A percentile compares a stretch with the other conserved stretches of the same genome.
These are phyloP conservation scores for Pseudogymnoascus sp. DNA, from an alignment of 2,329 filamentous ascomycete species.

Conservation along the genomic window DNA sequence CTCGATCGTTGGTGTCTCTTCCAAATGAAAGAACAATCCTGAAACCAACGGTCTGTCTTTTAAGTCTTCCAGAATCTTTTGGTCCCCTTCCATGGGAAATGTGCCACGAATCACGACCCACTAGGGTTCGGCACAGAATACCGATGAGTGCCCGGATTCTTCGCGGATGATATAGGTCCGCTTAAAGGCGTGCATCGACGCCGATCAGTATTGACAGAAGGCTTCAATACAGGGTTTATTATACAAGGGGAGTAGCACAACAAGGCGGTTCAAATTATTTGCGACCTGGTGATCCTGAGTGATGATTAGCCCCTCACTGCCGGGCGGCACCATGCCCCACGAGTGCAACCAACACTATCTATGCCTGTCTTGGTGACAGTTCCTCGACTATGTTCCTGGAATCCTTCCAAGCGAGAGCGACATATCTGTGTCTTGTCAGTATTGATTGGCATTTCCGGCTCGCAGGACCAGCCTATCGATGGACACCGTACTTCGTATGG, in stretches of 20 bases:
- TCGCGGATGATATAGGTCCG: slow-evolving; percentile 4
- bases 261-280: not conserved
- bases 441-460: not conserved
- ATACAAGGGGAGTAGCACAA: slow-evolving; percentile 1
- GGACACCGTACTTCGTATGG: slow-evolving; percentile 51
- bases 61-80: slow-evolving; percentile 8
- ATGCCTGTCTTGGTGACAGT: slow-evolving; percentile 20
- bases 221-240: slow-evolving; percentile 2
- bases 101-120: not conserved
- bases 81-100: not conserved
- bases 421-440: slow-evolving; percentile 23
- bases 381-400: slow-evolving; percentile 29
- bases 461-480: not conserved
- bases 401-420: slow-evolving; percentile 30
- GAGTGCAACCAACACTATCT: slow-evolving; percentile 1
- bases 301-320: not conserved
- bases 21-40: not conserved
- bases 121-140: slow-evolving; percentile 5
- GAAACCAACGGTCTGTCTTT: not conserved
- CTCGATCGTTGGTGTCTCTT: not conserved
- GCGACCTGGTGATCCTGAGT: slow-evolving; percentile 1
- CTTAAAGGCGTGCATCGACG: not conserved
- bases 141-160: not conserved
- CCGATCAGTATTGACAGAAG: not conserved
- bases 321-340: not conserved